Conservation (phyloP, 2,329 filamentous ascomycete species). For the Diaporthe vexans region DNA sequence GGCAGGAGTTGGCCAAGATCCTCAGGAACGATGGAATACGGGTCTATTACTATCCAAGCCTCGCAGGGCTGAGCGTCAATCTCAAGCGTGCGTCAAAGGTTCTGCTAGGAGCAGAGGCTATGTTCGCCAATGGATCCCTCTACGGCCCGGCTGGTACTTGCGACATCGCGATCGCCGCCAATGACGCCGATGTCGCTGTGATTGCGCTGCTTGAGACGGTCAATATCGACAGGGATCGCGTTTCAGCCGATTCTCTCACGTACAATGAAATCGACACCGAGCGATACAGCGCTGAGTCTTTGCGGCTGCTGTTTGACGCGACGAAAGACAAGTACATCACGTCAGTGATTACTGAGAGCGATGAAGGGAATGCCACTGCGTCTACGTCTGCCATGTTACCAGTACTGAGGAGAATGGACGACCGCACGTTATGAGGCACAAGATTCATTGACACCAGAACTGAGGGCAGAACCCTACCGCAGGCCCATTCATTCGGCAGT, state of each 20-base stretch:
- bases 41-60: conserved; percentile 83
- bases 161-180: conserved; percentile 86
- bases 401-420: conserved; percentile 70
- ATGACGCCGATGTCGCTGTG: conserved; percentile 81
- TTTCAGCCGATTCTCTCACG: conserved; percentile 92
- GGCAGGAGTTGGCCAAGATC: conserved; percentile 74
- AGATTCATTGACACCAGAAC: conserved; percentile 49
- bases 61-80: conserved; percentile 82
- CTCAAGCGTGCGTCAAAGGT: conserved; percentile 78
- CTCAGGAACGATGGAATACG: conserved; percentile 78
- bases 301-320: conserved; percentile 88
- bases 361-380: conserved; percentile 90
- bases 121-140: conserved; percentile 94
- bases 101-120: conserved; percentile 89
- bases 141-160: conserved; percentile 91
- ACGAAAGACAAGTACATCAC: conserved; percentile 90
- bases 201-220: conserved; percentile 94
- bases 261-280: conserved; percentile 90
- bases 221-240: conserved; percentile 89
- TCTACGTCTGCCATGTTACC: conserved; percentile 87
- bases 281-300: conserved; percentile 70
- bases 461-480: not conserved
- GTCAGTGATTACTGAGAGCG: conserved; percentile 91
- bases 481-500: not conserved
- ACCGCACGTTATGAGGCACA: conserved; percentile 54